A percentile compares a stretch with the other conserved stretches of the same genome.
Conservation (phyloP, 2,329 filamentous ascomycete genomes). For the Phyllosticta ampelicida region DNA sequence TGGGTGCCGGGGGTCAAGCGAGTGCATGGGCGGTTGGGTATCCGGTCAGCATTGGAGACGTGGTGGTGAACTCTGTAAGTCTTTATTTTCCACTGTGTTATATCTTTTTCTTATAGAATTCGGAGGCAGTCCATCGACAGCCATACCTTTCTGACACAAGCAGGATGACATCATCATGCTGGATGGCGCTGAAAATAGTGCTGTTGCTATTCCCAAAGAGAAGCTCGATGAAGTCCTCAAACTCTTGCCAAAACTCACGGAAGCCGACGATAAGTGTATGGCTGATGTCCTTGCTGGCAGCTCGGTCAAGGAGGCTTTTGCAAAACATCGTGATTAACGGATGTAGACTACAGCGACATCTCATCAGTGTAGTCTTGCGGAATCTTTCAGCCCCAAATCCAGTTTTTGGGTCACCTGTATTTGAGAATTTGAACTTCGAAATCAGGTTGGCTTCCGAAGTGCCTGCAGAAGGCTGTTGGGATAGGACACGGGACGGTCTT, state of each 20-base stretch:
- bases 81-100: not conserved
- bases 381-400: too few relatives aligned
- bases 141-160: not conserved
- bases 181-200: conserved; percentile 55
- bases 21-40: conserved; percentile 44
- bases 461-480: too few relatives aligned
- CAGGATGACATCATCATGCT: conserved; percentile 59
- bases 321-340: conserved; percentile 34
- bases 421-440: too few relatives aligned
- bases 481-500: too few relatives aligned
- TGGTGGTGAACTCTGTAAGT: conserved; percentile 24
- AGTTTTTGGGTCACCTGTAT: too few relatives aligned
- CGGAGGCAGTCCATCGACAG: not conserved
- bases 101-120: not conserved
- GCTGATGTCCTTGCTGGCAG: conserved; percentile 52
- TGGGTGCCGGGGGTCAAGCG: conserved; percentile 47
- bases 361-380: too few relatives aligned
- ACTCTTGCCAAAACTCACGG: conserved; percentile 42
- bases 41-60: conserved; percentile 25
- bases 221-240: conserved; percentile 51
- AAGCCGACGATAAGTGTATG: conserved; percentile 34
- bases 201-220: conserved; percentile 54
- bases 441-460: too few relatives aligned
- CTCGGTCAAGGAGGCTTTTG: conserved; percentile 56
- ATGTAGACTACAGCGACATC: too few relatives aligned